Percentiles rank a stretch among this genome's conserved stretches.
Evolutionary conservation across 352 stramenopile species (phyloP).

Genomic region (Phytopythium kandeliae): DNA sequence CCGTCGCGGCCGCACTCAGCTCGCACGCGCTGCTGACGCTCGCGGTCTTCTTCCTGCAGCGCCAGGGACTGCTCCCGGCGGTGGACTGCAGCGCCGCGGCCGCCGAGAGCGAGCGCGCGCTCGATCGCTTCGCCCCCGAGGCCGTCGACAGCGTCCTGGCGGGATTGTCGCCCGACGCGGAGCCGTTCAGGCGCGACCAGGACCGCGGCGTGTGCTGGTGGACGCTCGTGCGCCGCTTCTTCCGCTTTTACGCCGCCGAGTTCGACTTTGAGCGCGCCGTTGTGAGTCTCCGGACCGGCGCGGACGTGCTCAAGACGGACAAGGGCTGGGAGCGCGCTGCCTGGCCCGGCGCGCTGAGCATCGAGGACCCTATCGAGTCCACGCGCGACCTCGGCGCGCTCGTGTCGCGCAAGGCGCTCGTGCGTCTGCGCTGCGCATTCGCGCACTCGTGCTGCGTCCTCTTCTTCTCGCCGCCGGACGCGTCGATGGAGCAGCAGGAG

Average conservation of each 20-base stretch:
- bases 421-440: conserved; percentile 44
- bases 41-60: conserved; percentile 67
- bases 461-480: background rate
- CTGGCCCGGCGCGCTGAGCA: conserved; percentile 35
- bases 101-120: conserved; percentile 13
- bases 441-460: conserved; percentile 37
- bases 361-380: conserved; percentile 80
- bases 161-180: too few relatives aligned
- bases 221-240: conserved; percentile 53
- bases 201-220: conserved; percentile 24
- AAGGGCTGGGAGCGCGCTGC: conserved; percentile 44
- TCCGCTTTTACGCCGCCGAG: conserved; percentile 63
- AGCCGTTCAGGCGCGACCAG: too few relatives aligned
- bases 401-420: conserved; percentile 51
- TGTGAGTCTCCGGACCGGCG: conserved; percentile 40
- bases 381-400: conserved; percentile 62
- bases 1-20: conserved; percentile 34
- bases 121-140: conserved; percentile 15
- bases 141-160: conserved; percentile 9
- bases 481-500: background rate
- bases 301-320: conserved; percentile 26
- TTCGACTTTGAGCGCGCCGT: conserved; percentile 68
- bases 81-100: conserved; percentile 31
- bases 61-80: conserved; percentile 26
- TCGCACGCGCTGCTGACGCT: conserved; percentile 72